Percentiles rank a stretch among this genome's conserved stretches.
Conservation (phyloP, 352 stramenopile genomes). For the Globisporangium mamillatum region DNA sequence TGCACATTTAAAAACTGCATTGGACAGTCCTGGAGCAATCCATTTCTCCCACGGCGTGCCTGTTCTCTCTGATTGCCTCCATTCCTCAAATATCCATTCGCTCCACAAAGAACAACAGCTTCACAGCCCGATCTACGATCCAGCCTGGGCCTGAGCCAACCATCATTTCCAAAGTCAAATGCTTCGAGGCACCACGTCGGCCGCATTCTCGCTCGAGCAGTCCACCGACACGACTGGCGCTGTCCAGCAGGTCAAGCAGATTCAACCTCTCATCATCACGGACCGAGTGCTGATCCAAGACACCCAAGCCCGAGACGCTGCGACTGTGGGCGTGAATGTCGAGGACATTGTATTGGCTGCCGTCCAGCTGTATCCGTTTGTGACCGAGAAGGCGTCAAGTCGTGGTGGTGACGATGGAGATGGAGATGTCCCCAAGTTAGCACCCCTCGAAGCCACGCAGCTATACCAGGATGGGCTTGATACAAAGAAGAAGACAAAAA, state of each 20-base stretch:
- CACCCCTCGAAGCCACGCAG: background rate
- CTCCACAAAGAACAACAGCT: background rate
- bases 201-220: slow-evolving; percentile 7
- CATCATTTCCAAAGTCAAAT: background rate
- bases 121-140: background rate
- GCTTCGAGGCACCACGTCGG: slow-evolving; percentile 1
- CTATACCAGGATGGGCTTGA: background rate
- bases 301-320: background rate
- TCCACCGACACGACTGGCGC: slow-evolving; percentile 2
- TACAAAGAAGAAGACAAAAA: background rate
- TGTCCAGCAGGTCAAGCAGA: background rate
- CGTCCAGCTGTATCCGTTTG: slow-evolving; percentile 3
- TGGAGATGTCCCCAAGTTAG: background rate
- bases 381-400: background rate
- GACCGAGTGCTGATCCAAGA: slow-evolving; percentile 2
- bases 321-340: background rate
- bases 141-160: background rate
- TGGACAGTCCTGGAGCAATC: background rate
- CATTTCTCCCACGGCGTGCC: too few relatives aligned
- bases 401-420: background rate
- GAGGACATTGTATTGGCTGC: background rate
- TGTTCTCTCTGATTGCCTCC: too few relatives aligned
- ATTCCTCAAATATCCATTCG: background rate
- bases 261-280: background rate
- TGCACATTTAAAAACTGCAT: background rate